Evolutionary conservation across 768 basidiomycete species (phyloP), one percentile per base, ranked within the genome.

Genomic region (Suillus ampliporus): DNA sequence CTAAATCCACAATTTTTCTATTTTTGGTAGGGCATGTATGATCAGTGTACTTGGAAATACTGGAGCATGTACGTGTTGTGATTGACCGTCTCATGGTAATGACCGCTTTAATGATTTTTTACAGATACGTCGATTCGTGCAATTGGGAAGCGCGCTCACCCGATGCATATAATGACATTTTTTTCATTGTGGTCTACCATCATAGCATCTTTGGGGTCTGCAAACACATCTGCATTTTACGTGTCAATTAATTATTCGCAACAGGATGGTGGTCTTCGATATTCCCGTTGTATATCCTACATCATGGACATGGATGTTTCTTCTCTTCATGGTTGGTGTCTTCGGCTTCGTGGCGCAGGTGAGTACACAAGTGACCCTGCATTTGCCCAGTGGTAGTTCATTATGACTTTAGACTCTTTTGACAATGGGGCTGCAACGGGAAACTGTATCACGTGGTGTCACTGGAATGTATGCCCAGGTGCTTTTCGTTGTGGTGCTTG

Each of bases 141-240:
- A 1, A 91, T 95, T 43, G 93, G 94, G 0, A 87, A 84, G 61
- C 82, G 89, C 3, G 92, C 92, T 1, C 89, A 91, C 67, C 80
- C 92, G 1, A 73, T 94, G 61, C 94, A 96, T 71, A 79, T 84
- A 4, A 80, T 94, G 67, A 74, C 82, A 1, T 92, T 85, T 58
- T 94, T 90, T 73, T 86, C 89, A 1, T 72, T 82, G 8, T 79
- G 84, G 65, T 88, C 84, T 60, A 81, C 88, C 11, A 51, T 72
- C 13, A 61, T 68, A 14, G 61, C 64, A 28, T 58, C 48, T 14
- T 14, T n/a, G n/a, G 53, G 35, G 54, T 46, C 21, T 19, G 54
- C 11, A 23, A 7, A 26, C 21, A 3, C 6, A 56, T 13, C 10
- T 3, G n/a, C 31, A 2, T 56, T 56, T 56, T 40, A 40, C 15